These are phyloP conservation scores for Heliocybe sulcata DNA, from an alignment of 1,284 basidiomycete genomes.

Conservation along the genomic window DNA sequence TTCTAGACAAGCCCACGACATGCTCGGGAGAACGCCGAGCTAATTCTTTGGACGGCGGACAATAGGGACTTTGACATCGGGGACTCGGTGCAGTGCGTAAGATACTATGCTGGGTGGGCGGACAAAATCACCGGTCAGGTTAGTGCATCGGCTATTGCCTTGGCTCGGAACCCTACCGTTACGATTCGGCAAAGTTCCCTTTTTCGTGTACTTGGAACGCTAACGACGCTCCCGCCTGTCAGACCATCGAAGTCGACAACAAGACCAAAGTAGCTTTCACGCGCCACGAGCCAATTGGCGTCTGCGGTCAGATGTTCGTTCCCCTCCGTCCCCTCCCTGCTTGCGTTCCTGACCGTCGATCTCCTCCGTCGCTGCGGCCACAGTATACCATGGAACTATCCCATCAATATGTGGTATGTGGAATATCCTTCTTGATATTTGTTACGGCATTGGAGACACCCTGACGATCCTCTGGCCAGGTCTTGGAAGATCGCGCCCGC, in stretches of 20 bases:
- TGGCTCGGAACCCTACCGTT: not conserved
- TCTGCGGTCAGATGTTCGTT: slow-evolving; percentile 82
- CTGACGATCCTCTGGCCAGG: slow-evolving; percentile 30
- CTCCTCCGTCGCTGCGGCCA: slow-evolving; percentile 3
- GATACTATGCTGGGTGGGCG: slow-evolving; percentile 72
- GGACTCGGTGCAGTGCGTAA: slow-evolving; percentile 73
- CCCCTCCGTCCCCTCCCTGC: slow-evolving; percentile 5
- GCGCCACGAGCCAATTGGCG: slow-evolving; percentile 89
- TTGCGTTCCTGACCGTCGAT: not conserved
- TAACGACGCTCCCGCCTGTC: not conserved
- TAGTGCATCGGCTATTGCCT: slow-evolving; percentile 4
- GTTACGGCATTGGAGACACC: not conserved
- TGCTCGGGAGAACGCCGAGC: not conserved
- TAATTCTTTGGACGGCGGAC: slow-evolving; percentile 4
- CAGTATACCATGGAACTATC: slow-evolving; percentile 91
- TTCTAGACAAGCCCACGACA: not conserved
- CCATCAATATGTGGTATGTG: slow-evolving; percentile 80
- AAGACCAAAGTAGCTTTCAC: slow-evolving; percentile 81
- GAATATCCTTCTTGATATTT: not conserved
- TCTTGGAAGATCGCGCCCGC: slow-evolving; percentile 91
- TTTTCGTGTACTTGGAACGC: not conserved
- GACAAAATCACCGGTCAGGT: slow-evolving; percentile 55
- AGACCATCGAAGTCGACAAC: slow-evolving; percentile 80
- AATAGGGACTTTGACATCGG: slow-evolving; percentile 78
- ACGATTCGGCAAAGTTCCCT: not conserved